Percentiles rank a stretch among this genome's conserved stretches.
Evolutionary conservation across 805 yeast genomes (phyloP).

Genomic region (Starmerella tilneyi): DNA sequence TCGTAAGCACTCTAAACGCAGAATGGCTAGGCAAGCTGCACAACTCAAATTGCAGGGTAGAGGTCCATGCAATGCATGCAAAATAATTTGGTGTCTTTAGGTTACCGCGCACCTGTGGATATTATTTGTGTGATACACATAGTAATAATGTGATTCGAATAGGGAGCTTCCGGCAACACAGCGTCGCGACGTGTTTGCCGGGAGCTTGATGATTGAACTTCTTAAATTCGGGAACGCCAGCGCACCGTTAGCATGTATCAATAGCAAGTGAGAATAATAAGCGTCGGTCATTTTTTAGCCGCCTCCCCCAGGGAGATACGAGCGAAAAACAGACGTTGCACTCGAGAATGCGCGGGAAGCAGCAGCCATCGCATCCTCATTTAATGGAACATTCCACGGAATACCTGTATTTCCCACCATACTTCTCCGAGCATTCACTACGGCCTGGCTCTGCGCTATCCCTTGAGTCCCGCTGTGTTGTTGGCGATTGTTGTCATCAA

Average conservation of each 20-base stretch:
- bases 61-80: background rate
- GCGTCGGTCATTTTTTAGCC: too few relatives aligned
- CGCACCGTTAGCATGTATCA: too few relatives aligned
- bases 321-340: constrained; percentile 23
- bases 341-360: constrained; percentile 23
- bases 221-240: too few relatives aligned
- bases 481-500: constrained; percentile 32
- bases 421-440: too few relatives aligned
- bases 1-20: background rate
- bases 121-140: background rate
- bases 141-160: background rate
- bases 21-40: background rate
- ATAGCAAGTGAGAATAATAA: too few relatives aligned
- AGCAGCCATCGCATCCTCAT: constrained; percentile 19
- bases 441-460: background rate
- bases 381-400: constrained; percentile 6
- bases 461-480: constrained; percentile 18
- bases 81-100: too few relatives aligned
- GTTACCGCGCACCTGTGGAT: background rate
- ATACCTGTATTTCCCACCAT: background rate
- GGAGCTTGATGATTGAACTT: too few relatives aligned
- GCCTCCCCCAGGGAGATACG: constrained; percentile 20
- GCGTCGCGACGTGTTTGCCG: too few relatives aligned
- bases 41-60: background rate
- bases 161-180: too few relatives aligned